A percentile compares a stretch with the other conserved stretches of the same genome.
Conservation (phyloP, 768 basidiomycete genomes). For the Leucogyrophana mollusca region DNA sequence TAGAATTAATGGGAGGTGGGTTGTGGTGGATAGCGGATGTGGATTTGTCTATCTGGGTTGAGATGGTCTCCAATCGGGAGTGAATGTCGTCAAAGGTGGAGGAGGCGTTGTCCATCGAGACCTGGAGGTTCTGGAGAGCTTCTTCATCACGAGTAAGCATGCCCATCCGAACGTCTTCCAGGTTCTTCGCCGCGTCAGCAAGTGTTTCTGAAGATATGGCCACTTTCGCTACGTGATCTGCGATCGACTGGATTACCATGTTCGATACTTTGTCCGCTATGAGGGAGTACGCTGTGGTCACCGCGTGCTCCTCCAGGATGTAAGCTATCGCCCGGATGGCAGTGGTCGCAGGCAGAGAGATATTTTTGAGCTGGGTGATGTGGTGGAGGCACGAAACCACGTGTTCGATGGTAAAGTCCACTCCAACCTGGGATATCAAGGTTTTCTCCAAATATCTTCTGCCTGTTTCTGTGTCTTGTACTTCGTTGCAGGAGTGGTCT, state of each 20-base stretch:
- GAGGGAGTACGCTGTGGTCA: no score
- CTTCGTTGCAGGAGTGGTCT: no score
- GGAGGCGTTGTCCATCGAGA: not conserved
- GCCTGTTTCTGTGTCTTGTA: no score
- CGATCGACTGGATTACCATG: not conserved
- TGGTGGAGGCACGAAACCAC: not conserved
- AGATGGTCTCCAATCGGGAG: not conserved
- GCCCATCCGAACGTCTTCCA: not conserved
- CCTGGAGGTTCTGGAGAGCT: not conserved
- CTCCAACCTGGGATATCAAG: no score
- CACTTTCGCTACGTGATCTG: not conserved
- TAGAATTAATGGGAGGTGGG: no score
- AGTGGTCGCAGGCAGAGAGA: not conserved
- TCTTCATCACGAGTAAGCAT: no score
- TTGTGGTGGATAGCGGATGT: no score
- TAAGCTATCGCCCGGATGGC: conserved; percentile 3
- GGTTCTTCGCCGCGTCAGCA: not conserved
- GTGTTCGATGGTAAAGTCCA: not conserved
- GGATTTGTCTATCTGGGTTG: not conserved
- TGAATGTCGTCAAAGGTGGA: not conserved
- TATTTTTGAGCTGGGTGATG: not conserved
- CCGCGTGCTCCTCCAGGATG: conserved; percentile 1
- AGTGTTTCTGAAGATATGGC: not conserved
- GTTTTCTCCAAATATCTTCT: no score
- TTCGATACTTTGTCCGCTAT: not conserved